phyloP scores from a whole-genome alignment of 139 green algal genomes.

The Microglena sp. region DNA sequence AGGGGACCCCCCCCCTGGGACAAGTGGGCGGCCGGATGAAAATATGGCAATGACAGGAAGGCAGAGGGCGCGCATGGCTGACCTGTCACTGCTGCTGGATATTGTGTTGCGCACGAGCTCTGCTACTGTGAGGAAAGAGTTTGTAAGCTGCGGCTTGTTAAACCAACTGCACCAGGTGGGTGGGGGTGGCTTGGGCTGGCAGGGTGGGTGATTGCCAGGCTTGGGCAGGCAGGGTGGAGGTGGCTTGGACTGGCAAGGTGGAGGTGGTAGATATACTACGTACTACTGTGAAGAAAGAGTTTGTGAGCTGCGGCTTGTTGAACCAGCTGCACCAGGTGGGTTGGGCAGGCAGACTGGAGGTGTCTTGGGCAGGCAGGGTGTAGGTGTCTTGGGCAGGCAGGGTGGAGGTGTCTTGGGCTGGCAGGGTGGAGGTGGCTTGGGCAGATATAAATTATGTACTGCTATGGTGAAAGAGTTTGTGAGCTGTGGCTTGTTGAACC shows the following conservation, averaged over 20 bases:
- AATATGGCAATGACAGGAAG: conserved; percentile 48
- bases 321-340: conserved; percentile 71
- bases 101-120: conserved; percentile 62
- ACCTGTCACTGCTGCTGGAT: conserved; percentile 79
- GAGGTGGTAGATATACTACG: no score
- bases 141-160: conserved; percentile 64
- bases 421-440: no score
- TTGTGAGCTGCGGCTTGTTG: conserved; percentile 64
- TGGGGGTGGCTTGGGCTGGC: no score
- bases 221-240: no score
- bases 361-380: neutral
- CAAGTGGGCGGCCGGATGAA: no score
- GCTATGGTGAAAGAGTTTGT: conserved; percentile 52
- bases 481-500: conserved; percentile 3
- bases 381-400: no score
- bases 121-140: conserved; percentile 40
- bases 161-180: conserved; percentile 70
- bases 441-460: no score
- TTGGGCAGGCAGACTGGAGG: no score
- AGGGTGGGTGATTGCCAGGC: no score
- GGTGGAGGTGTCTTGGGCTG: no score
- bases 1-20: neutral
- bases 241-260: no score
- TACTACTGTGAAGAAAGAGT: conserved; percentile 44
- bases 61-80: conserved; percentile 71